Percentiles rank a stretch among this genome's conserved stretches.
Conservation (phyloP, 2,329 filamentous ascomycete genomes). For the Mycosphaerelloides madeirae region DNA sequence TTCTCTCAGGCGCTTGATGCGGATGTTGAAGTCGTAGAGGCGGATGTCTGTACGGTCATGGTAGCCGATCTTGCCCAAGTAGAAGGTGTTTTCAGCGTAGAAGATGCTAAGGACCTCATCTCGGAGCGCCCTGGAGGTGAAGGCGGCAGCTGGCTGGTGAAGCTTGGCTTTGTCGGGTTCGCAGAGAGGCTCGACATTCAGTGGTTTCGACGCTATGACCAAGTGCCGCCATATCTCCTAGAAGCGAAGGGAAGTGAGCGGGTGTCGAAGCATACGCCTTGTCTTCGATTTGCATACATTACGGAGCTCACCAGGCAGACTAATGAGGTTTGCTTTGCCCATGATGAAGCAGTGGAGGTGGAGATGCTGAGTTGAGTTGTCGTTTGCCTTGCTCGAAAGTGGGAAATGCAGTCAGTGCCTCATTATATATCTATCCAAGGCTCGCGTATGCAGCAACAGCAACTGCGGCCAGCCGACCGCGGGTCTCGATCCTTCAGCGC, state of each 20-base stretch:
- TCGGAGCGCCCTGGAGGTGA: conserved; percentile 14
- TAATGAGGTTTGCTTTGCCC: conserved; percentile 6
- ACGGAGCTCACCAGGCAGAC: conserved; percentile 15
- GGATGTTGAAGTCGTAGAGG: conserved; percentile 18
- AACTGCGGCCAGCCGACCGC: too few relatives aligned
- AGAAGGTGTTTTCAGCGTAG: conserved; percentile 20
- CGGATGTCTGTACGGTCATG: conserved; percentile 11
- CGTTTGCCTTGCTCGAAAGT: too few relatives aligned
- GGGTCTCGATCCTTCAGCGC: too few relatives aligned
- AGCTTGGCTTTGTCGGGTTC: conserved; percentile 8
- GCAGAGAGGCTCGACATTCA: conserved; percentile 17
- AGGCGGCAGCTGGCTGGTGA: conserved; percentile 14
- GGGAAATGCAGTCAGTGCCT: too few relatives aligned
- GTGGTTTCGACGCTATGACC: conserved; percentile 3
- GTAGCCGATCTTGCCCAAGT: conserved; percentile 19
- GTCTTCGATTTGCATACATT: conserved; percentile 7
- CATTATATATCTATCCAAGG: too few relatives aligned
- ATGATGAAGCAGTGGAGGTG: neutral
- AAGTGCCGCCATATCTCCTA: conserved; percentile 12
- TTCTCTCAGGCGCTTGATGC: conserved; percentile 11
- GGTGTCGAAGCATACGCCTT: too few relatives aligned
- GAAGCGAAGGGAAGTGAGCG: too few relatives aligned
- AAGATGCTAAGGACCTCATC: conserved; percentile 19
- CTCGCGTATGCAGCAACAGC: too few relatives aligned
- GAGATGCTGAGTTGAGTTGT: too few relatives aligned